A percentile compares a stretch with the other conserved stretches of the same genome.
These are phyloP conservation scores for Elsinoe perseae DNA, from an alignment of 2,329 filamentous ascomycete species.

Conservation along the genomic window DNA sequence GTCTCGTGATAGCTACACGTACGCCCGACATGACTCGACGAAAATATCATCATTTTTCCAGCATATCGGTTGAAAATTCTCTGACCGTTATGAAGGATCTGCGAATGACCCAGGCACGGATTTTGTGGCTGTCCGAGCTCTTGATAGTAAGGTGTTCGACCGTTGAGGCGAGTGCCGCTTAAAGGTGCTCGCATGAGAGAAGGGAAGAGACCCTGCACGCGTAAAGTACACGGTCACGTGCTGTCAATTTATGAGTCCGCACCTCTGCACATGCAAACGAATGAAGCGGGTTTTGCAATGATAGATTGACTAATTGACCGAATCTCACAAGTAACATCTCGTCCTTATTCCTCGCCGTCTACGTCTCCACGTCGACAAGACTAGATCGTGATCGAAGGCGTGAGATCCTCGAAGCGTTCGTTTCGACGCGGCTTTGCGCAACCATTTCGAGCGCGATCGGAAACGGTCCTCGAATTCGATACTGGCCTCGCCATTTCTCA, in stretches of 20 bases:
- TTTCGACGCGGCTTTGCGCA: slow-evolving; percentile 2
- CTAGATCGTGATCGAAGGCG: neutral
- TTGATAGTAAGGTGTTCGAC: neutral
- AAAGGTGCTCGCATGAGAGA: neutral
- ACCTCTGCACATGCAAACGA: neutral
- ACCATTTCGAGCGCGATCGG: neutral
- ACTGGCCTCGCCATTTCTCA: slow-evolving; percentile 5
- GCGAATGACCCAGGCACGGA: slow-evolving; percentile 1
- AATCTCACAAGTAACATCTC: too few relatives aligned
- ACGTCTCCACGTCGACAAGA: too few relatives aligned
- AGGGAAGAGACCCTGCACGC: neutral
- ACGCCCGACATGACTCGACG: neutral
- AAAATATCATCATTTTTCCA: neutral
- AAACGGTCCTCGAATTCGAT: slow-evolving; percentile 11
- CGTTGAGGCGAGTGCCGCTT: slow-evolving; percentile 1
- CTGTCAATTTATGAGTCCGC: neutral
- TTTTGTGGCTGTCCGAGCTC: slow-evolving; percentile 4
- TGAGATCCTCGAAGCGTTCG: neutral
- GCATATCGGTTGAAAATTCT: neutral
- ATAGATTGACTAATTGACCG: too few relatives aligned
- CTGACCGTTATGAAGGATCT: slow-evolving; percentile 7
- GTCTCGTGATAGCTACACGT: slow-evolving; percentile 23
- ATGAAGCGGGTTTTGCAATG: neutral
- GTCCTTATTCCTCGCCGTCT: too few relatives aligned
- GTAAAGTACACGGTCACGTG: slow-evolving; percentile 11